Evolutionary conservation across 75 land plant genomes (phyloP).

Genomic region (Chamaecyparis obtusa): DNA sequence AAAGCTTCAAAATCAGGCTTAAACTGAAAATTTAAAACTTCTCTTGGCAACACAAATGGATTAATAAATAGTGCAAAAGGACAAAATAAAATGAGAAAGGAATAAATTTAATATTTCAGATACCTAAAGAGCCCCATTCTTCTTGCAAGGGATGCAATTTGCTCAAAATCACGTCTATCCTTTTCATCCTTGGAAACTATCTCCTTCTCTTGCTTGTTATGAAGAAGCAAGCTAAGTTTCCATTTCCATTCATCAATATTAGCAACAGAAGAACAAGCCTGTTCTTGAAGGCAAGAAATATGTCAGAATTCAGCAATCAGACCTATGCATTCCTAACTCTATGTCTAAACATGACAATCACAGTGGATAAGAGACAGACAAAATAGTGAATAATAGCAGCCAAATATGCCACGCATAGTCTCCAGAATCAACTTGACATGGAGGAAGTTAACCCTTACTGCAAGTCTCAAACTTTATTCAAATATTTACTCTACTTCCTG

Average conservation of each 20-base stretch:
- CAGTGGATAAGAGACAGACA: background rate
- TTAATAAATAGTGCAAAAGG: background rate
- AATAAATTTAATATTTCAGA: background rate
- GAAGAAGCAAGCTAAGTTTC: slow-evolving; percentile 67
- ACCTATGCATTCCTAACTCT: background rate
- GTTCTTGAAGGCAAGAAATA: background rate
- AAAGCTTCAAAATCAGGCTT: background rate
- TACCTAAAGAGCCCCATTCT: slow-evolving; percentile 89
- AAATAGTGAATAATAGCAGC: background rate
- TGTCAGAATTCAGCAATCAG: background rate
- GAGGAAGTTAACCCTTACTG: background rate
- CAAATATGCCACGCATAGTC: background rate
- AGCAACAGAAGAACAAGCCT: slow-evolving; percentile 66
- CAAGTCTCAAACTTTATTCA: background rate
- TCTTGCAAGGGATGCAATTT: slow-evolving; percentile 69
- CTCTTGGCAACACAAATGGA: slow-evolving; percentile 2
- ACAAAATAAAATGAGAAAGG: slow-evolving; percentile 2
- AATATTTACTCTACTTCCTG: background rate
- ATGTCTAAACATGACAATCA: background rate
- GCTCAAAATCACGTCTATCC: slow-evolving; percentile 79
- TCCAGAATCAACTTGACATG: background rate
- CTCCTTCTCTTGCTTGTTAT: slow-evolving; percentile 63
- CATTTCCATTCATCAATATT: slow-evolving; percentile 93
- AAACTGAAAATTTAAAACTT: background rate
- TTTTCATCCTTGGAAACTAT: slow-evolving; percentile 79